Percentiles rank a stretch among this genome's conserved stretches.
These are phyloP conservation scores for Cutaneotrichosporon cyanovorans DNA, from an alignment of 1,284 basidiomycete genomes.

Conservation along the genomic window DNA sequence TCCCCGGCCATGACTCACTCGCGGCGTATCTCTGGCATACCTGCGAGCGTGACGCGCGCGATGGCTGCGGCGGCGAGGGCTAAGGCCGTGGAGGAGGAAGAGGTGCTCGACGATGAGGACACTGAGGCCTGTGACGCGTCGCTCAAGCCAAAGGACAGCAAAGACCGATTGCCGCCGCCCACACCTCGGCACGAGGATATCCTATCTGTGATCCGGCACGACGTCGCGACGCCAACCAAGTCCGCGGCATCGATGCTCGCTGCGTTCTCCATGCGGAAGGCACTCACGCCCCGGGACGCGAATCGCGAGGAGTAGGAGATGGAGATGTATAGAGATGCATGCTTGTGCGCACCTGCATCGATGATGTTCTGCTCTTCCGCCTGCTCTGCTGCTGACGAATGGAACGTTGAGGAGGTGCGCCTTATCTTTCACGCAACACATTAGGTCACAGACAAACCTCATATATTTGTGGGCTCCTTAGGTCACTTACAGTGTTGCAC, in stretches of 20 bases:
- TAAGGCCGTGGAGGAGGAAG: background rate
- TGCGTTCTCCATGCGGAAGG: constrained; percentile 1
- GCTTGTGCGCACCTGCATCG: too few species aligned
- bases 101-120: background rate
- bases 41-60: constrained; percentile 5
- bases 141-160: too few species aligned
- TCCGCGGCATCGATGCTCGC: constrained; percentile 11
- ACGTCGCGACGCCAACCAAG: constrained; percentile 11
- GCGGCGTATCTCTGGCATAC: constrained; percentile 14
- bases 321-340: background rate
- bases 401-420: too few species aligned
- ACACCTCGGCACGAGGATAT: background rate
- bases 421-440: too few species aligned
- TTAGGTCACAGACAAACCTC: too few species aligned
- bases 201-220: constrained; percentile 9
- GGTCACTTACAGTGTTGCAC: background rate
- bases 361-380: too few species aligned
- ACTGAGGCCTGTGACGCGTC: background rate
- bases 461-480: background rate
- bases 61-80: background rate
- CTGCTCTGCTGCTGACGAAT: too few species aligned
- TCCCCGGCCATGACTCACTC: constrained; percentile 12
- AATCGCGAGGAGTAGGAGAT: background rate
- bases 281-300: constrained; percentile 8
- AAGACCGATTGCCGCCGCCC: too few species aligned